Percentiles rank a stretch among this genome's conserved stretches.
phyloP scores from a whole-genome alignment of 495 filamentous ascomycete genomes.

The Durotheca rogersii region DNA sequence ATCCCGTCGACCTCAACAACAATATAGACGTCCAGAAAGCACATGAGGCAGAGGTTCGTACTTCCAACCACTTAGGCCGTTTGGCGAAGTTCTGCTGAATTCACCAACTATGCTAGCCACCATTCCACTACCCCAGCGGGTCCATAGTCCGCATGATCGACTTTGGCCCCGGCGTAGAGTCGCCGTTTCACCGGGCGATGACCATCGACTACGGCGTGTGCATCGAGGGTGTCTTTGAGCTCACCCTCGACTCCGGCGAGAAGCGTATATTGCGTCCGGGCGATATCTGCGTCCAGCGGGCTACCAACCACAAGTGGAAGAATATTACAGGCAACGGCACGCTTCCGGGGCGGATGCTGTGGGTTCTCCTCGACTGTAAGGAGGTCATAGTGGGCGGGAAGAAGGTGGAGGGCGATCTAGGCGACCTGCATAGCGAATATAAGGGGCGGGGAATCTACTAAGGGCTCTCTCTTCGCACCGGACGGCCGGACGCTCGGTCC shows the following conservation, averaged over 20 bases:
- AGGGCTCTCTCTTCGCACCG: too few relatives aligned
- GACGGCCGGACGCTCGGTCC: too few relatives aligned
- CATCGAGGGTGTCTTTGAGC: slow-evolving; percentile 56
- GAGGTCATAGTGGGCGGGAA: slow-evolving; percentile 3
- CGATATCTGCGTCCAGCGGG: neutral
- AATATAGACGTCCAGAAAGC: slow-evolving; percentile 42
- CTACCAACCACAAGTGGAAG: neutral
- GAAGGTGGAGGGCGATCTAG: slow-evolving; percentile 2
- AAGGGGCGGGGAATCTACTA: too few relatives aligned
- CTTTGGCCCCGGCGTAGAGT: slow-evolving; percentile 51
- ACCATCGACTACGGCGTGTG: slow-evolving; percentile 62
- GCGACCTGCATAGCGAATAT: too few relatives aligned
- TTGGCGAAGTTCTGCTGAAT: neutral
- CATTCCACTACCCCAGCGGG: slow-evolving; percentile 40
- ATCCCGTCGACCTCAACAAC: slow-evolving; percentile 43
- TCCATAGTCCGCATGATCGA: slow-evolving; percentile 59
- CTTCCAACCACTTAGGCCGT: neutral
- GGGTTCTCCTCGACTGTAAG: slow-evolving; percentile 12
- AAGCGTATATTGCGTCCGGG: slow-evolving; percentile 47
- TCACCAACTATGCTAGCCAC: slow-evolving; percentile 23
- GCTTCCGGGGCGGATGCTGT: slow-evolving; percentile 15
- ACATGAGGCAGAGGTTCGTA: slow-evolving; percentile 24
- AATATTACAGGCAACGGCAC: slow-evolving; percentile 1
- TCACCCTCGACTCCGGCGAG: slow-evolving; percentile 54
- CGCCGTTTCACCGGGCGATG: slow-evolving; percentile 57